Conservation (phyloP, 2,329 filamentous ascomycete species). For the Aspergillus ibericus region DNA sequence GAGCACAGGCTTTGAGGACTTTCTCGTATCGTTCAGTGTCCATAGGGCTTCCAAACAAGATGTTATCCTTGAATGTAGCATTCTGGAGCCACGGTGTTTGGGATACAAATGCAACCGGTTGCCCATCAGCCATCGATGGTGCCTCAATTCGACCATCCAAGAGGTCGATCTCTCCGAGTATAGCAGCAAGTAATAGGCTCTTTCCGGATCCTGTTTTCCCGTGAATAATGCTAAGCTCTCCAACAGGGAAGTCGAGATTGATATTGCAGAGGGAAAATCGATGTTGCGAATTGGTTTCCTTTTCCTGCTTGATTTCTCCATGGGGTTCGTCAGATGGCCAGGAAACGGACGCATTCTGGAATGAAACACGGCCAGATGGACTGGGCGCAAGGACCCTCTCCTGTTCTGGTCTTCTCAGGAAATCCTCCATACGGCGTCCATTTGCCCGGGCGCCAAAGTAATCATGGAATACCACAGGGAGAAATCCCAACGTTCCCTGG, state of each 20-base stretch:
- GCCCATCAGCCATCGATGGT: not conserved
- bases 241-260: constrained; percentile 64
- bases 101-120: not conserved
- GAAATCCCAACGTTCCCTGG: not conserved
- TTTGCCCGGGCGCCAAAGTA: not conserved
- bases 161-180: constrained; percentile 61
- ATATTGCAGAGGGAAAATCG: constrained; percentile 54
- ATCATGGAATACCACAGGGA: not conserved
- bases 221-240: constrained; percentile 70
- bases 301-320: not conserved
- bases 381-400: not conserved
- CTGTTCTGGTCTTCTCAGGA: not conserved
- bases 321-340: not conserved
- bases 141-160: not conserved
- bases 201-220: constrained; percentile 77
- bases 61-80: not conserved
- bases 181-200: constrained; percentile 68
- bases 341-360: not conserved
- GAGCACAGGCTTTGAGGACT: not conserved
- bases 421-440: not conserved
- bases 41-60: not conserved
- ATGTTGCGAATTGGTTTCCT: not conserved
- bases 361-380: not conserved
- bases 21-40: not conserved
- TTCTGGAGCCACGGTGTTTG: not conserved